Base-by-base conservation (phyloP, 495 filamentous ascomycete genomes). In the Penicillium angulare region DNA sequence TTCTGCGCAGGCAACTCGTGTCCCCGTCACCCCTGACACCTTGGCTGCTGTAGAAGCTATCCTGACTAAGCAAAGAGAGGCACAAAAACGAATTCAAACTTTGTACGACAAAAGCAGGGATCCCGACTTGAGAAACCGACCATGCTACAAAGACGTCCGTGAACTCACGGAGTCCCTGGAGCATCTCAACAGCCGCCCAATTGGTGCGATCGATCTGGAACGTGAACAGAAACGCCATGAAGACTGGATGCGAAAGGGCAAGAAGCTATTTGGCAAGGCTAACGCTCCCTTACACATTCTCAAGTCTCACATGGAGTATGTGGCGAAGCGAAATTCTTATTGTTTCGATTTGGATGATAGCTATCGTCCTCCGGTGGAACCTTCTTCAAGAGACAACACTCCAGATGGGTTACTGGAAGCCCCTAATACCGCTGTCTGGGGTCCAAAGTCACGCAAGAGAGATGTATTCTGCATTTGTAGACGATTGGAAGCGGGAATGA, bases 401-500 rank as follows among this genome's bases (percentile, higher is more conserved):
- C 90, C 91, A 0, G 81, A 83, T 18, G 86, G 86, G 12, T 70
- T 80, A 10, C 79, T 85, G 12, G 77, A 78, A 34, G 75, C 73
- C 42, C 68, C 65, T 35, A 72, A 26, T 17, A 52, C 53, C 8
- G 53, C 73, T 58, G 74, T 75, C 60, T 78, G 73, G 71, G 69
- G 71, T 46, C 68, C 65, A 24, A 76, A 77, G 45, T 79, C 78
- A 42, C 65, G 67, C 27, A 74, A 76, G 46, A 77, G 88, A 33
- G 92, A 97, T 66, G 92, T 97, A 3, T 99, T 97, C 68, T 99
- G 93, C 69, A 95, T 99, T 59, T 99, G 93, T 69, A 85, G 93
- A 47, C 86, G 85, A 50, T 84, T 86, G 15, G 93, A 99, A 66
- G 89, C 92, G 29, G 93, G 93, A 18, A 92, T 97, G 87, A 99